Percentiles rank a stretch among this genome's conserved stretches.
Conservation (phyloP, 1,139 yeast species). For the Saccharomycopsis phalli region DNA sequence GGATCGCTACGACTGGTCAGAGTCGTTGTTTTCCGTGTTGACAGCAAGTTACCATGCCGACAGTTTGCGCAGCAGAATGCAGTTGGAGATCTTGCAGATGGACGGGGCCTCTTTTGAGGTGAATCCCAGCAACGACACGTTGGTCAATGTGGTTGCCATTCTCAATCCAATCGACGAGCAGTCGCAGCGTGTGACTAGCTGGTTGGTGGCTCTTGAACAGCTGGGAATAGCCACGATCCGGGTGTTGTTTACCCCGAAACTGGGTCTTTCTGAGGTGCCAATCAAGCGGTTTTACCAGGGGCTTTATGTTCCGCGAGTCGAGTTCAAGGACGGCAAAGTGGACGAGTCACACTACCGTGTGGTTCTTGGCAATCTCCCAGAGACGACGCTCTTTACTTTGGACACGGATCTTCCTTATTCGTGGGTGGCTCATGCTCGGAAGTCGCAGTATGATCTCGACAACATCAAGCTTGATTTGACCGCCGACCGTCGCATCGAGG, state of each 20-base stretch:
- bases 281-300: slow-evolving; percentile 54
- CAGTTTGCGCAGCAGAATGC: slow-evolving; percentile 30
- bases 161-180: slow-evolving; percentile 65
- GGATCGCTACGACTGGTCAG: slow-evolving; percentile 37
- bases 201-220: slow-evolving; percentile 37
- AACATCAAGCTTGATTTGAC: slow-evolving; percentile 37
- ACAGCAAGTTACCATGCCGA: slow-evolving; percentile 36
- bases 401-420: slow-evolving; percentile 56
- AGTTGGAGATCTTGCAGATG: slow-evolving; percentile 22
- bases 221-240: slow-evolving; percentile 36
- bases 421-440: slow-evolving; percentile 52
- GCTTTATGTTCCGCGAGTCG: slow-evolving; percentile 32
- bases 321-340: slow-evolving; percentile 36
- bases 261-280: slow-evolving; percentile 30
- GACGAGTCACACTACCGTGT: slow-evolving; percentile 21
- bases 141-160: slow-evolving; percentile 46
- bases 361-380: slow-evolving; percentile 37
- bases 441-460: slow-evolving; percentile 50
- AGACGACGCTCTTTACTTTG: slow-evolving; percentile 42
- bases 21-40: slow-evolving; percentile 34
- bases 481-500: slow-evolving; percentile 32
- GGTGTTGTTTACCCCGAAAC: slow-evolving; percentile 52
- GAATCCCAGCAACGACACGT: slow-evolving; percentile 3
- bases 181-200: slow-evolving; percentile 53
- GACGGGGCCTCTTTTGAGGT: slow-evolving; percentile 7